Evolutionary conservation across 2,329 filamentous ascomycete species (phyloP).

Genomic region (Thielaviopsis euricoi): DNA sequence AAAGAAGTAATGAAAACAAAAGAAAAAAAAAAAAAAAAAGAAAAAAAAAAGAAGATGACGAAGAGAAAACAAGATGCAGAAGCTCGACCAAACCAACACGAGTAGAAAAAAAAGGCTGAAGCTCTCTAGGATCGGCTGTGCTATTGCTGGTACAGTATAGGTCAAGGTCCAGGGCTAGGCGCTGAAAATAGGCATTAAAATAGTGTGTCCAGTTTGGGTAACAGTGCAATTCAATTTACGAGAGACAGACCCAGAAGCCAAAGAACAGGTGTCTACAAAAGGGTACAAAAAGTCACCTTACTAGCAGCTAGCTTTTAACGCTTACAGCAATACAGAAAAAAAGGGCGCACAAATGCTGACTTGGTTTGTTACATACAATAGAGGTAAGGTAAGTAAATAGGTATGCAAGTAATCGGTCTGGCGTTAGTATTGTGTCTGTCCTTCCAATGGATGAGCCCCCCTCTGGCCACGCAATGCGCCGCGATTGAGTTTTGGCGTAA

Average conservation of each 20-base stretch:
- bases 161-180: neutral
- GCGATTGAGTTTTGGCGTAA: no score
- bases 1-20: neutral
- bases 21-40: neutral
- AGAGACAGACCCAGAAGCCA: conserved; percentile 8
- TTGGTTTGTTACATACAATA: no score
- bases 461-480: no score
- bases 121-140: conserved; percentile 3
- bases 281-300: neutral
- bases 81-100: neutral
- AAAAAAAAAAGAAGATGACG: neutral
- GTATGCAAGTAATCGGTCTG: no score
- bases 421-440: no score
- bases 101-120: conserved; percentile 6
- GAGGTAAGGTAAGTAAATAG: no score
- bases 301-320: neutral
- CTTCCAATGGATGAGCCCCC: no score
- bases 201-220: no score
- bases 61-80: neutral
- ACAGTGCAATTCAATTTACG: conserved; percentile 6
- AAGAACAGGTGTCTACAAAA: conserved; percentile 13
- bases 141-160: no score
- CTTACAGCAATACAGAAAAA: no score
- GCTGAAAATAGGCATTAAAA: no score
- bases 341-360: no score